phyloP scores from a whole-genome alignment of 352 stramenopile species.

The Phytophthora lateralis region DNA sequence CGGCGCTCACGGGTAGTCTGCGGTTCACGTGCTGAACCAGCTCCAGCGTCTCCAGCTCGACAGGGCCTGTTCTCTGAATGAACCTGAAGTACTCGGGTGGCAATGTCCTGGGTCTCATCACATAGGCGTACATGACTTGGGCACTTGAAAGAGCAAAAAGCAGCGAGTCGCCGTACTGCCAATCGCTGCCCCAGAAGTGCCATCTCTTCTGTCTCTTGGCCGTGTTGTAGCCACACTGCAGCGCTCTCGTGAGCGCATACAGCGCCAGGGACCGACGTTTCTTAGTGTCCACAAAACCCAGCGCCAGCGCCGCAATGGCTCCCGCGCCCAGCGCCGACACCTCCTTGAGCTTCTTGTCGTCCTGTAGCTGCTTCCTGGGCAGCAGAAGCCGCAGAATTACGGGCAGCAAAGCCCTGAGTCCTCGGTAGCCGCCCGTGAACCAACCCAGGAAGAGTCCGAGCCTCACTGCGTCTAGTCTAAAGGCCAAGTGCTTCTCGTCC shows the following conservation, averaged over 20 bases:
- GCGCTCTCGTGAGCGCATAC: constrained; percentile 80
- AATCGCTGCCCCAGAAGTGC: constrained; percentile 90
- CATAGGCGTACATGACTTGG: constrained; percentile 89
- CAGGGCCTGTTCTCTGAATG: constrained; percentile 75
- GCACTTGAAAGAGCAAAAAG: constrained; percentile 80
- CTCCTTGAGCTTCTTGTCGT: constrained; percentile 44
- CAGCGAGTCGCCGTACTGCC: constrained; percentile 78
- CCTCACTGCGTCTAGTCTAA: constrained; percentile 85
- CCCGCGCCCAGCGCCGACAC: constrained; percentile 61
- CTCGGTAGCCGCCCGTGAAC: constrained; percentile 84
- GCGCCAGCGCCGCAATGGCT: constrained; percentile 59
- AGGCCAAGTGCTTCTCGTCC: constrained; percentile 76
- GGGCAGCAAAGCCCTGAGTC: constrained; percentile 58
- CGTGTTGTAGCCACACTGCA: constrained; percentile 88
- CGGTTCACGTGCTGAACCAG: constrained; percentile 72
- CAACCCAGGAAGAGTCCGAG: constrained; percentile 87
- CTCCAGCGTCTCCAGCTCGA: constrained; percentile 64
- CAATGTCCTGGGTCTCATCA: constrained; percentile 76
- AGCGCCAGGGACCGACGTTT: constrained; percentile 77
- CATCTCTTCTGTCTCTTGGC: constrained; percentile 77
- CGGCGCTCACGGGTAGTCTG: constrained; percentile 42
- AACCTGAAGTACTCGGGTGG: constrained; percentile 84
- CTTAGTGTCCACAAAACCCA: constrained; percentile 74
- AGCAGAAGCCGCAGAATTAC: constrained; percentile 47
- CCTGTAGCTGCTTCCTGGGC: constrained; percentile 15